Evolutionary conservation across 2,329 filamentous ascomycete genomes (phyloP).

Genomic region (Penicillium sp.): DNA sequence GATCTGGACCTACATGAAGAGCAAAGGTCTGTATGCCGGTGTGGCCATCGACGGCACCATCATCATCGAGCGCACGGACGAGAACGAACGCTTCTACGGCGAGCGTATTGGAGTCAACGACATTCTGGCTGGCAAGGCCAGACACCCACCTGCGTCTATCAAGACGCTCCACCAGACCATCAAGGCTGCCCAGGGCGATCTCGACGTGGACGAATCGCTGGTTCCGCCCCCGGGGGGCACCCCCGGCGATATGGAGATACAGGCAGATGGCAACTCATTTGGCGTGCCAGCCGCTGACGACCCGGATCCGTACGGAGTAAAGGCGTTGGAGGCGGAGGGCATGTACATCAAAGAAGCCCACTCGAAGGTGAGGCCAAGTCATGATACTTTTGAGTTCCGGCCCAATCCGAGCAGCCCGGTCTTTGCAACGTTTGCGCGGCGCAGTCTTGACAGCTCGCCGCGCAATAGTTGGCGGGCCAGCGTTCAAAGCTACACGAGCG

Average conservation of each 20-base stretch:
- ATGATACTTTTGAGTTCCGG: conserved; percentile 78
- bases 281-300: conserved; percentile 77
- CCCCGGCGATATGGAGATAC: conserved; percentile 69
- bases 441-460: conserved; percentile 65
- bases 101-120: conserved; percentile 60
- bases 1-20: conserved; percentile 84
- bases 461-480: conserved; percentile 66
- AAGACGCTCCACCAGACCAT: conserved; percentile 73
- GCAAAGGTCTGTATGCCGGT: conserved; percentile 81
- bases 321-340: conserved; percentile 79
- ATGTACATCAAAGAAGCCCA: conserved; percentile 90
- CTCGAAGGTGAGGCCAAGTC: conserved; percentile 67
- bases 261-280: conserved; percentile 52
- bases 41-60: conserved; percentile 84
- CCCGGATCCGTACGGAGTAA: conserved; percentile 86
- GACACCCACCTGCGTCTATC: conserved; percentile 55
- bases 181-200: conserved; percentile 81
- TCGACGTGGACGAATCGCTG: conserved; percentile 66
- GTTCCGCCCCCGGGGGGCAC: conserved; percentile 66
- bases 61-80: conserved; percentile 79
- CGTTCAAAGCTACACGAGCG: conserved; percentile 60
- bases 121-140: conserved; percentile 61
- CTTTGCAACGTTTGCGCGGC: conserved; percentile 57
- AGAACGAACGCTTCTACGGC: conserved; percentile 83
- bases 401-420: conserved; percentile 71